phyloP scores from a whole-genome alignment of 352 stramenopile genomes.

The Phytopythium boreale region DNA sequence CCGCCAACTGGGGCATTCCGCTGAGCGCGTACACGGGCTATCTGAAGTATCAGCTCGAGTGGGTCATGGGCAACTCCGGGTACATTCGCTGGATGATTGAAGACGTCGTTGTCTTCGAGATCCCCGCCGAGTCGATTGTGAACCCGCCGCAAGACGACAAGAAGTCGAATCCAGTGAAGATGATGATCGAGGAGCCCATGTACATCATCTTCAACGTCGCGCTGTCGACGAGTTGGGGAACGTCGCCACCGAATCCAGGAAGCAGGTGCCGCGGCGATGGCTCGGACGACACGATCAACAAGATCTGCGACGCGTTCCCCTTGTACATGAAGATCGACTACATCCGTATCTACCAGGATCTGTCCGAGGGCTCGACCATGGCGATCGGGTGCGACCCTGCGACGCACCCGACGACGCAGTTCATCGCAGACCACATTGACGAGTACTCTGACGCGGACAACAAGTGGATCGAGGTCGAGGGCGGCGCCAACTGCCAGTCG shows the following conservation, averaged over 20 bases:
- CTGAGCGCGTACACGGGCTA: conserved; percentile 42
- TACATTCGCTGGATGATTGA: conserved; percentile 56
- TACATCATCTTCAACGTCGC: conserved; percentile 76
- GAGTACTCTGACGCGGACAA: conserved; percentile 50
- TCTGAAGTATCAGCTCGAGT: conserved; percentile 56
- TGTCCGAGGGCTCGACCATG: conserved; percentile 36
- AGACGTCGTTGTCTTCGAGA: conserved; percentile 51
- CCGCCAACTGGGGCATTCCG: conserved; percentile 38
- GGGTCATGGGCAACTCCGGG: conserved; percentile 44
- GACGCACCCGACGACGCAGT: conserved; percentile 50
- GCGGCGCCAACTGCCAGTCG: conserved; percentile 33
- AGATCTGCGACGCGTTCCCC: conserved; percentile 51
- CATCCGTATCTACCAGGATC: conserved; percentile 55
- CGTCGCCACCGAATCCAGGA: conserved; percentile 38
- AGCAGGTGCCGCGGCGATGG: conserved; percentile 29
- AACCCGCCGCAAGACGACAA: conserved; percentile 34
- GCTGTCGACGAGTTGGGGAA: conserved; percentile 44
- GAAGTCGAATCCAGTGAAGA: conserved; percentile 40
- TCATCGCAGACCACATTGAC: conserved; percentile 46
- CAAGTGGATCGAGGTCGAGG: conserved; percentile 32
- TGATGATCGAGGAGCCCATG: conserved; percentile 62
- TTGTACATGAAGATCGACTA: conserved; percentile 36
- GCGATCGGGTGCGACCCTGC: conserved; percentile 43
- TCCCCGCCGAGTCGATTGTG: conserved; percentile 39
- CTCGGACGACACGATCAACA: conserved; percentile 22